Evolutionary conservation across 768 basidiomycete species (phyloP).

Genomic region (Lentinula sp.): DNA sequence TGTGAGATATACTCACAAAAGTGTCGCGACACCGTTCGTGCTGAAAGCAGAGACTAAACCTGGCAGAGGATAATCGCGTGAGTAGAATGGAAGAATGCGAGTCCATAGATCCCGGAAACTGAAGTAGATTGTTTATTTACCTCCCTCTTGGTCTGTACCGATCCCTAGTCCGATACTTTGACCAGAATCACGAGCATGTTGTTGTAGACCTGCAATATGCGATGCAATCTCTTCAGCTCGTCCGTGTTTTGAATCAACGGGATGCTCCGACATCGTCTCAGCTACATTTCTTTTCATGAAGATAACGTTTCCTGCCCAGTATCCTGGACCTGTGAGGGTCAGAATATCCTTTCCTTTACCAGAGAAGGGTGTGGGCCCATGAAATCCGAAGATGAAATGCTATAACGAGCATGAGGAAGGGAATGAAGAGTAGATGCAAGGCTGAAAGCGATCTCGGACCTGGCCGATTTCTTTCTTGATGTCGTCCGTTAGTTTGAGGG

Average conservation of each 20-base stretch:
- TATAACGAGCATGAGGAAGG: constrained; percentile 15
- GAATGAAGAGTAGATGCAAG: neutral
- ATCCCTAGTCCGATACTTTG: constrained; percentile 55
- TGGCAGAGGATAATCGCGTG: constrained; percentile 14
- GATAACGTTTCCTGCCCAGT: constrained; percentile 63
- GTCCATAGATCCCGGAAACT: neutral
- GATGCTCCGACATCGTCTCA: constrained; percentile 36
- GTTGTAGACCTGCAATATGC: constrained; percentile 37
- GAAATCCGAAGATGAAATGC: constrained; percentile 73
- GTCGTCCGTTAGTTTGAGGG: constrained; percentile 23
- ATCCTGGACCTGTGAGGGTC: constrained; percentile 48
- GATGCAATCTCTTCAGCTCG: constrained; percentile 25
- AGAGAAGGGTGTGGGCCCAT: constrained; percentile 30
- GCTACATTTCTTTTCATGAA: constrained; percentile 64
- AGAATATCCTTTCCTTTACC: constrained; percentile 44
- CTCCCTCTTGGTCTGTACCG: constrained; percentile 73
- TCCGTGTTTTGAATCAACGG: neutral
- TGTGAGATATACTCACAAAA: constrained; percentile 44
- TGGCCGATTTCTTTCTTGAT: constrained; percentile 42
- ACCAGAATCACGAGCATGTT: constrained; percentile 48
- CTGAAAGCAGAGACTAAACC: constrained; percentile 70
- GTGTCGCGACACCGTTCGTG: constrained; percentile 50
- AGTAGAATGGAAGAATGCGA: neutral
- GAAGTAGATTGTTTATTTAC: constrained; percentile 21
- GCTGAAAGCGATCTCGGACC: constrained; percentile 17